phyloP scores from a whole-genome alignment of 192 early-diverging fungal species.

The Jimgerdemannia flammicorona region DNA sequence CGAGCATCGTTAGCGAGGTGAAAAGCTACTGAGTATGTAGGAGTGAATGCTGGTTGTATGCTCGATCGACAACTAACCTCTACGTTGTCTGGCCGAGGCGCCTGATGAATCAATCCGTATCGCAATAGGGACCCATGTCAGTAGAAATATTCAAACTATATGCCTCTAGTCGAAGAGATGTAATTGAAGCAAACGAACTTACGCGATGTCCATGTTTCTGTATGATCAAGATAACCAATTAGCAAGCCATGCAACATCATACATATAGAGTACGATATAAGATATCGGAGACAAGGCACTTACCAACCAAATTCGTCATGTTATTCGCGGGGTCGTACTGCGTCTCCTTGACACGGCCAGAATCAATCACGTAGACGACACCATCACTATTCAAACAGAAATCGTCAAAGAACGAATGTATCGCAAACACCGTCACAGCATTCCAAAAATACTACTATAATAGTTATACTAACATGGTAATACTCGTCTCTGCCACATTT shows the following conservation, averaged over 20 bases:
- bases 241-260: neutral
- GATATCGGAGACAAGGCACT: neutral
- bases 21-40: too few relatives aligned
- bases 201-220: slow-evolving; percentile 38
- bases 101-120: slow-evolving; percentile 33
- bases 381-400: slow-evolving; percentile 48
- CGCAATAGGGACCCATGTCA: neutral
- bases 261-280: too few relatives aligned
- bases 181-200: neutral
- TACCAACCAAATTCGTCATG: slow-evolving; percentile 56
- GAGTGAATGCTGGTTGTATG: too few relatives aligned
- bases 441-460: neutral
- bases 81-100: slow-evolving; percentile 59
- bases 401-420: slow-evolving; percentile 55
- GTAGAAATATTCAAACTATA: neutral
- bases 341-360: slow-evolving; percentile 63
- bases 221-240: neutral
- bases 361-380: slow-evolving; percentile 68
- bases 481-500: slow-evolving; percentile 82
- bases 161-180: too few relatives aligned
- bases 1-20: too few relatives aligned
- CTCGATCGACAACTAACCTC: slow-evolving; percentile 10
- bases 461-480: slow-evolving; percentile 50
- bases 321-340: slow-evolving; percentile 48
- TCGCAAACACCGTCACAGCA: neutral